Percentiles rank a stretch among this genome's conserved stretches.
Conservation (phyloP, 768 basidiomycete species). For the Hemileccinum rubropunctum region DNA sequence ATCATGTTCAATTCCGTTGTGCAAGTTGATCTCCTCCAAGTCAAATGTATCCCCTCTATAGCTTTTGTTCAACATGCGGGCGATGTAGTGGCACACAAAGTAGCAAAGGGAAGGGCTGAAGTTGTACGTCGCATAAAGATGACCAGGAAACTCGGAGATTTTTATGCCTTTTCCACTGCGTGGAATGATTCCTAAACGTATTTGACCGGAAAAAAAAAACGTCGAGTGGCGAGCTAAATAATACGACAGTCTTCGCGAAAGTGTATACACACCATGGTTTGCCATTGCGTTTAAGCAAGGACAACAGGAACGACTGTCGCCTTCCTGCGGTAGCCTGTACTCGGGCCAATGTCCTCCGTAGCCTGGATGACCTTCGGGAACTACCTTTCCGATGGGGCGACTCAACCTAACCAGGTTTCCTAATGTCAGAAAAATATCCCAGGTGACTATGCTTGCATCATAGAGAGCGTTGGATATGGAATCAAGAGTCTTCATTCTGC, state of each 20-base stretch:
- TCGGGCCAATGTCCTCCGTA: slow-evolving; percentile 66
- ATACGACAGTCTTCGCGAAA: slow-evolving; percentile 36
- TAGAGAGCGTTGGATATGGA: slow-evolving; percentile 9
- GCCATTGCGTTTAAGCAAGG: slow-evolving; percentile 77
- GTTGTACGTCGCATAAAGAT: slow-evolving; percentile 58
- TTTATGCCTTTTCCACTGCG: slow-evolving; percentile 68
- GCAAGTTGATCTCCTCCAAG: slow-evolving; percentile 39
- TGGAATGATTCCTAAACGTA: slow-evolving; percentile 39
- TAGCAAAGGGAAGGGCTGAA: slow-evolving; percentile 64
- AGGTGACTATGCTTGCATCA: slow-evolving; percentile 1
- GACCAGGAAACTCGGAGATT: slow-evolving; percentile 42
- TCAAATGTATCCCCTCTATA: slow-evolving; percentile 61
- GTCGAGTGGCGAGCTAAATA: background rate
- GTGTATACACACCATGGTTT: slow-evolving; percentile 66
- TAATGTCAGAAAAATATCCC: slow-evolving; percentile 13
- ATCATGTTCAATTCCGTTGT: slow-evolving; percentile 17
- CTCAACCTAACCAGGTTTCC: slow-evolving; percentile 10
- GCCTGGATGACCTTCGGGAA: slow-evolving; percentile 51
- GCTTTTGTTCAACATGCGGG: slow-evolving; percentile 53
- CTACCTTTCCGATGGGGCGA: slow-evolving; percentile 49
- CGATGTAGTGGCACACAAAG: slow-evolving; percentile 59
- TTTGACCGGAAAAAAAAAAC: background rate
- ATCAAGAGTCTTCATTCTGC: slow-evolving; percentile 5
- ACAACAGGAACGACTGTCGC: slow-evolving; percentile 68
- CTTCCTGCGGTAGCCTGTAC: slow-evolving; percentile 52